Base-by-base conservation (phyloP, 805 yeast genomes). In the Blastobotrys chiropterorum region DNA sequence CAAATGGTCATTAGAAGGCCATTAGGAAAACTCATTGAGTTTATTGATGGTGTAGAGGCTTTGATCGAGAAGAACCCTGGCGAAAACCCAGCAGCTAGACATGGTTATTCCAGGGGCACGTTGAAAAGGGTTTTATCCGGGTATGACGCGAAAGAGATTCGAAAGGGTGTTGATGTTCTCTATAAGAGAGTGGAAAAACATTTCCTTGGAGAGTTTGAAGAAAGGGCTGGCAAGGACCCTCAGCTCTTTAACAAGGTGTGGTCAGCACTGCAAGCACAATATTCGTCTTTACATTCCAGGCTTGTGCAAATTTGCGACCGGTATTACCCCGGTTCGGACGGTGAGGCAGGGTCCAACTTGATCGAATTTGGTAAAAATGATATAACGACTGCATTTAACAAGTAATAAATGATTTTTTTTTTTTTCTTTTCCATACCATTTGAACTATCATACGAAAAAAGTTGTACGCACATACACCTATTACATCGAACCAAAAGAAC, bases 261-360 rank as follows among this genome's bases (percentile, higher is more conserved):
- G 94, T 72, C 75, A 14, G 81, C 85, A 16, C 68, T 86, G 53
- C 88, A 84, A 58, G n/a, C n/a, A n/a, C 81, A 80, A 17, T 80
- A 81, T 56, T 83, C 82, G 58, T 72, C 76, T 4, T 71, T 80
- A 21, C 80, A 83, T 58, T 67, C 76, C 55, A 75, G 80, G 46
- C 68, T 90, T 52, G 75, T 74, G 56, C 70, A 72, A 1, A 72
- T 86, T 16, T 74, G 85, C 34, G 80, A 75, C 47, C 78, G 74
- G 53, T 75, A 75, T 54, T 85, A 83, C 57, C 73, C 51, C 66
- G 59, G 16, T 39, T 46, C 8, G 13, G 17, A 46, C n/a, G 58
- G 57, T n/a, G 57, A 53, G 7, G 49, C 50, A 8, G 72, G 72
- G 49, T 84, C 81, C 38, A 68, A 76, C n/a, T 79, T 74, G 38